Percentiles rank a stretch among this genome's conserved stretches.
Conservation (phyloP, 768 basidiomycete species). For the Brasilioporus rufonigricans region DNA sequence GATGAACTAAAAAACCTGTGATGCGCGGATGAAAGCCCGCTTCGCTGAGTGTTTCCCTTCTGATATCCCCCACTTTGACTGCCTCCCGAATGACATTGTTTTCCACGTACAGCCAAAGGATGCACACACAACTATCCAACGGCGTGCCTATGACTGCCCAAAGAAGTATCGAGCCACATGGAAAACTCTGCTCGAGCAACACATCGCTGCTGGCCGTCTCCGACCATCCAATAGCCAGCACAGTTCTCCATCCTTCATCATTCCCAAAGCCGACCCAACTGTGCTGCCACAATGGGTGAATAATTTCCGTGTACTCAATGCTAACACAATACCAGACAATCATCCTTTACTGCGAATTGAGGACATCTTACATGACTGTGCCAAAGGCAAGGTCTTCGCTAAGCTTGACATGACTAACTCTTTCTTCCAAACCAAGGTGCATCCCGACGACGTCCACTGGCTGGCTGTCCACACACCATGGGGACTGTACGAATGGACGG, state of each 20-base stretch:
- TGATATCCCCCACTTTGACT: slow-evolving; percentile 23
- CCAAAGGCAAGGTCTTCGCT: slow-evolving; percentile 32
- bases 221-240: slow-evolving; percentile 26
- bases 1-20: neutral
- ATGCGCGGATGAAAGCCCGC: neutral
- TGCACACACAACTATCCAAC: slow-evolving; percentile 1
- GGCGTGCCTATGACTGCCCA: slow-evolving; percentile 31
- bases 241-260: slow-evolving; percentile 38
- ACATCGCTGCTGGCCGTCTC: slow-evolving; percentile 33
- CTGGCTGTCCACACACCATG: slow-evolving; percentile 40
- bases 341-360: slow-evolving; percentile 17
- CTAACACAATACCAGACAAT: slow-evolving; percentile 18
- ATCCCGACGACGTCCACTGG: slow-evolving; percentile 28
- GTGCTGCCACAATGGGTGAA: slow-evolving; percentile 27
- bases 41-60: slow-evolving; percentile 21
- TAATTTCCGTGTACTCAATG: slow-evolving; percentile 27
- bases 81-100: slow-evolving; percentile 21
- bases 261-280: slow-evolving; percentile 26
- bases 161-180: slow-evolving; percentile 35
- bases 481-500: slow-evolving; percentile 38
- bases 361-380: slow-evolving; percentile 24
- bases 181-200: slow-evolving; percentile 32
- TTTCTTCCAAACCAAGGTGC: slow-evolving; percentile 38
- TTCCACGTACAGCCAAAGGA: slow-evolving; percentile 30
- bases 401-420: slow-evolving; percentile 42